A percentile compares a stretch with the other conserved stretches of the same genome.
These are phyloP conservation scores for Trametes coccinea DNA, from an alignment of 768 basidiomycete species.

Conservation along the genomic window DNA sequence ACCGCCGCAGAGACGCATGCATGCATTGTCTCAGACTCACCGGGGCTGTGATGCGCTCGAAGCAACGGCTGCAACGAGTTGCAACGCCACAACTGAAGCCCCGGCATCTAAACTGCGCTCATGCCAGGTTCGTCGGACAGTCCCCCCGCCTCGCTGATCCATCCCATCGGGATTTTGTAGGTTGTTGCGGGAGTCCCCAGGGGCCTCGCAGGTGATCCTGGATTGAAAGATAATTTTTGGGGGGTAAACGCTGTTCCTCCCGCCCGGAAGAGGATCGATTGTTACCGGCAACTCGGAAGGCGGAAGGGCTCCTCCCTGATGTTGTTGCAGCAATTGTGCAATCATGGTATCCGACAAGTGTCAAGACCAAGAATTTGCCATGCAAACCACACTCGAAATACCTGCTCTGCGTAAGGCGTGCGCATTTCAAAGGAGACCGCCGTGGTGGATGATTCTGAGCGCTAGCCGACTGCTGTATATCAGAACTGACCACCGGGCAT, in stretches of 20 bases:
- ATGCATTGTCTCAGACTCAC: background rate
- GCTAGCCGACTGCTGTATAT: background rate
- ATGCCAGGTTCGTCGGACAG: background rate
- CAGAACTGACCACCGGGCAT: background rate
- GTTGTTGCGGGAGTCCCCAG: background rate
- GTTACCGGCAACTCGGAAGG: too few relatives aligned
- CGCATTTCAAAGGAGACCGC: too few relatives aligned
- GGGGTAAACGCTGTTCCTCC: too few relatives aligned
- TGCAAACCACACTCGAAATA: too few relatives aligned
- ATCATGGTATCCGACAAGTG: too few relatives aligned
- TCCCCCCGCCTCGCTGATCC: too few relatives aligned
- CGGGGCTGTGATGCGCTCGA: background rate
- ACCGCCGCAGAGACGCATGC: background rate
- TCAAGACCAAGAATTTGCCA: too few relatives aligned
- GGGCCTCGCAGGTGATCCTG: background rate
- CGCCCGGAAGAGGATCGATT: too few relatives aligned
- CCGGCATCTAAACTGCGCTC: background rate
- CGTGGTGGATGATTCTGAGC: background rate
- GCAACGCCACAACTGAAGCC: background rate
- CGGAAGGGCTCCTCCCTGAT: too few relatives aligned
- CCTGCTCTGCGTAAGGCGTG: too few relatives aligned
- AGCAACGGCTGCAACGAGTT: background rate
- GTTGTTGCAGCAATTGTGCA: too few relatives aligned
- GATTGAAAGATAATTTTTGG: too few relatives aligned
- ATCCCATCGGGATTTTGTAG: background rate